These are phyloP conservation scores for Xylaria sp. DNA, from an alignment of 2,329 filamentous ascomycete genomes.

Conservation along the genomic window DNA sequence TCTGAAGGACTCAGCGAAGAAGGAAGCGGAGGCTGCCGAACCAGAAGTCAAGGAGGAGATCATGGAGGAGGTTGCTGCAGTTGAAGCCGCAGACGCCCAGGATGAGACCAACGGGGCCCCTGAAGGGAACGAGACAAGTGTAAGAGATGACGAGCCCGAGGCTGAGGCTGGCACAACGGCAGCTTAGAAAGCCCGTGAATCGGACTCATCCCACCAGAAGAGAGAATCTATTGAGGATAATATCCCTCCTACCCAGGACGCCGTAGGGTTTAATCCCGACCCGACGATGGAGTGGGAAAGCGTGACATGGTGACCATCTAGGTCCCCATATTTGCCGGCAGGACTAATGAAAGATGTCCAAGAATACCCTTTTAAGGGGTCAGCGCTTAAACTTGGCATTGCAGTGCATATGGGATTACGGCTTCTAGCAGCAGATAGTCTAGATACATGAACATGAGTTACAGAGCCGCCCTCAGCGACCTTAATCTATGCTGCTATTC, in stretches of 20 bases:
- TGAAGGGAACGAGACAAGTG: slow-evolving; percentile 1
- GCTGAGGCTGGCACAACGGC: slow-evolving; percentile 1
- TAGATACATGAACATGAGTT: background rate
- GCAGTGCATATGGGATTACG: background rate
- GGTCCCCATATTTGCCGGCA: background rate
- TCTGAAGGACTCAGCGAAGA: slow-evolving; percentile 52
- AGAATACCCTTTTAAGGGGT: too few species aligned
- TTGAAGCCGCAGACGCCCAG: slow-evolving; percentile 18
- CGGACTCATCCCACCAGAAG: background rate
- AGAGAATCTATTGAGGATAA: background rate
- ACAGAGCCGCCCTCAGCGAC: background rate
- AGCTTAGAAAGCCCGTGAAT: slow-evolving; percentile 3
- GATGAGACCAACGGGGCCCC: slow-evolving; percentile 1
- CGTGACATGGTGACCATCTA: background rate
- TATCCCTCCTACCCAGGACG: background rate
- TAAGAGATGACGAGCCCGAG: slow-evolving; percentile 13
- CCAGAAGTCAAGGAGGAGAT: slow-evolving; percentile 41
- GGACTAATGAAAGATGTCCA: too few species aligned
- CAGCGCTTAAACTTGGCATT: too few species aligned
- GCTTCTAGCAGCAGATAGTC: background rate
- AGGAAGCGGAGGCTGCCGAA: slow-evolving; percentile 40
- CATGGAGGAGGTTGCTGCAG: slow-evolving; percentile 27
- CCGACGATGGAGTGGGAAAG: background rate
- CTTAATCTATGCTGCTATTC: slow-evolving; percentile 32
- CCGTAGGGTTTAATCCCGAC: background rate